Percentiles rank a stretch among this genome's conserved stretches.
Evolutionary conservation across 441 rosid genomes (phyloP).

Genomic region (Eruca vesicaria): DNA sequence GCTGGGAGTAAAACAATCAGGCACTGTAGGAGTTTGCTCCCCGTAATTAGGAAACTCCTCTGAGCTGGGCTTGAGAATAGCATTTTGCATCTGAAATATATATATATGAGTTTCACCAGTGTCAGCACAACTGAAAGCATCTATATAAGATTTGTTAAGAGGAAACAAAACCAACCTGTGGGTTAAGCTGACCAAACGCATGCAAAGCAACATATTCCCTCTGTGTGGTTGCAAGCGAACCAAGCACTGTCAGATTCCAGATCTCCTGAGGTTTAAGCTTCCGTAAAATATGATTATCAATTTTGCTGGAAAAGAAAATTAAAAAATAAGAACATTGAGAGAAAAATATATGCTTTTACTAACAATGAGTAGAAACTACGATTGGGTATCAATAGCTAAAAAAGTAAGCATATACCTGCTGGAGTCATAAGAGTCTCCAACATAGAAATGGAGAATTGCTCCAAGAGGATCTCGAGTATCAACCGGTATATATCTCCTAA

Average conservation of each 20-base stretch:
- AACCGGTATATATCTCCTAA: constrained; percentile 86
- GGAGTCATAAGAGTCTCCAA: constrained; percentile 77
- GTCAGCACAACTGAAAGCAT: constrained; percentile 16
- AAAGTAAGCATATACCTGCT: constrained; percentile 45
- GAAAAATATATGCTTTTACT: constrained; percentile 2
- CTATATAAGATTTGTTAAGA: background rate
- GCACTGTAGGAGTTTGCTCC: constrained; percentile 88
- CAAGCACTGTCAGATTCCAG: constrained; percentile 93
- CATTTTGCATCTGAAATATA: constrained; percentile 82
- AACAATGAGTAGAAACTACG: background rate
- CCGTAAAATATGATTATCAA: constrained; percentile 80
- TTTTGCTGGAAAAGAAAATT: constrained; percentile 54
- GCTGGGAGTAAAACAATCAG: constrained; percentile 92
- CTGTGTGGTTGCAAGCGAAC: constrained; percentile 99
- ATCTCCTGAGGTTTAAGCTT: constrained; percentile 77
- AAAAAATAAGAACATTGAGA: background rate
- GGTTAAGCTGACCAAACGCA: constrained; percentile 93
- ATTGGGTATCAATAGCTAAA: constrained; percentile 4
- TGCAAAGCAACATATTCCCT: constrained; percentile 98
- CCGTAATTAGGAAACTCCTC: constrained; percentile 95
- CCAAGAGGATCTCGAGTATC: constrained; percentile 97
- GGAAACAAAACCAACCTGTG: constrained; percentile 58
- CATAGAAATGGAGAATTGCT: constrained; percentile 94
- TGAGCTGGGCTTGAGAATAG: constrained; percentile 92
- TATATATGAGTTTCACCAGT: constrained; percentile 10